Evolutionary conservation across 495 filamentous ascomycete species (phyloP).

Genomic region (Neurospora pannonica): DNA sequence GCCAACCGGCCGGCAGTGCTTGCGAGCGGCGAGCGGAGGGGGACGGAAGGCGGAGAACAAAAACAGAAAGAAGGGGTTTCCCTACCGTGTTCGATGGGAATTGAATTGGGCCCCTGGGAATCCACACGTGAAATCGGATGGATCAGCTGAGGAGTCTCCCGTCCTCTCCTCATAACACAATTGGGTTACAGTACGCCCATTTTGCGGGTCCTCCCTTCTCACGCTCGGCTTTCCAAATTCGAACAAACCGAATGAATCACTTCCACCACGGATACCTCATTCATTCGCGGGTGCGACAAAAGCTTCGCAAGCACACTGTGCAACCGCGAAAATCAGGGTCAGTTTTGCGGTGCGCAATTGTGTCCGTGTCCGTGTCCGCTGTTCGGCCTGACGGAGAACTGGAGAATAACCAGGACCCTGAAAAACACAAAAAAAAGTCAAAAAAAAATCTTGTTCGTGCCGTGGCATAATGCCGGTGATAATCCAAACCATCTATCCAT

Average conservation of each 20-base stretch:
- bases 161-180: neutral
- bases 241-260: neutral
- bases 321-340: neutral
- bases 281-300: neutral
- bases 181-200: neutral
- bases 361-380: neutral
- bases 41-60: neutral
- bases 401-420: neutral
- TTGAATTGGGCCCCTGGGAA: neutral
- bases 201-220: neutral
- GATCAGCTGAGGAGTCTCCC: neutral
- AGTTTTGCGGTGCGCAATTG: neutral
- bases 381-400: neutral
- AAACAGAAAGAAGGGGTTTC: neutral
- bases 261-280: neutral
- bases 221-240: neutral
- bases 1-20: neutral
- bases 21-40: neutral
- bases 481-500: neutral
- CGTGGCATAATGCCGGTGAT: neutral
- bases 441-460: neutral
- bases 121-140: neutral
- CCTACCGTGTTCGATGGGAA: neutral
- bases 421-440: neutral
- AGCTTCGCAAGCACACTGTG: neutral